These are phyloP conservation scores for Knufia fluminis DNA, from an alignment of 2,329 filamentous ascomycete genomes.

Conservation along the genomic window DNA sequence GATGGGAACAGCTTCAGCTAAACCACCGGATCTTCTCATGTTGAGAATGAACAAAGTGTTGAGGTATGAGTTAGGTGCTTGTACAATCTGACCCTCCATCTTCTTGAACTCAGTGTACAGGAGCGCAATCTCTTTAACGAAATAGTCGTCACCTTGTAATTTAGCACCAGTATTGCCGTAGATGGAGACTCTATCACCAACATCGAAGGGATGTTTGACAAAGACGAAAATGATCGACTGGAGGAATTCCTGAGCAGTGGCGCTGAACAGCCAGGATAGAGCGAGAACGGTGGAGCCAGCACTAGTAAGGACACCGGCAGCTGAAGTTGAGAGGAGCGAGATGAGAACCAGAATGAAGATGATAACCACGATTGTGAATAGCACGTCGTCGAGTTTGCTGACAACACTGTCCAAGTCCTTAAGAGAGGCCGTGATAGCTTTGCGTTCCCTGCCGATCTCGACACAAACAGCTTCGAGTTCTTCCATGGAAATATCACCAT, in stretches of 20 bases:
- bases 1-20: slow-evolving; percentile 78
- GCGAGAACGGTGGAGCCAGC: slow-evolving; percentile 81
- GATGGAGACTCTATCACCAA: slow-evolving; percentile 83
- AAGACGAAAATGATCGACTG: slow-evolving; percentile 94
- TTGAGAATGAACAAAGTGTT: slow-evolving; percentile 94
- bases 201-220: slow-evolving; percentile 94
- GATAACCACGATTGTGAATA: slow-evolving; percentile 75
- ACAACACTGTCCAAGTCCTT: slow-evolving; percentile 95
- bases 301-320: slow-evolving; percentile 83
- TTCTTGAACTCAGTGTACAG: slow-evolving; percentile 98
- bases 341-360: slow-evolving; percentile 80
- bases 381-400: slow-evolving; percentile 76
- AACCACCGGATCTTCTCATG: slow-evolving; percentile 76
- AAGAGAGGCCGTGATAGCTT: slow-evolving; percentile 85
- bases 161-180: slow-evolving; percentile 80
- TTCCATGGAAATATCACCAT: slow-evolving; percentile 92
- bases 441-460: slow-evolving; percentile 88
- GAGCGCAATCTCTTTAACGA: slow-evolving; percentile 86
- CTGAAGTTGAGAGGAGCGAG: slow-evolving; percentile 78
- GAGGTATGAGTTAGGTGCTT: slow-evolving; percentile 84
- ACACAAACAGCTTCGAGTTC: slow-evolving; percentile 89
- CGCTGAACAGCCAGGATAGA: slow-evolving; percentile 83
- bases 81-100: slow-evolving; percentile 92
- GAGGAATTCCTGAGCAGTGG: slow-evolving; percentile 87
- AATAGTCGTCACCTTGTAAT: slow-evolving; percentile 82